These are phyloP conservation scores for Centaurea solstitialis DNA, from an alignment of 129 eudicot species.

Conservation along the genomic window DNA sequence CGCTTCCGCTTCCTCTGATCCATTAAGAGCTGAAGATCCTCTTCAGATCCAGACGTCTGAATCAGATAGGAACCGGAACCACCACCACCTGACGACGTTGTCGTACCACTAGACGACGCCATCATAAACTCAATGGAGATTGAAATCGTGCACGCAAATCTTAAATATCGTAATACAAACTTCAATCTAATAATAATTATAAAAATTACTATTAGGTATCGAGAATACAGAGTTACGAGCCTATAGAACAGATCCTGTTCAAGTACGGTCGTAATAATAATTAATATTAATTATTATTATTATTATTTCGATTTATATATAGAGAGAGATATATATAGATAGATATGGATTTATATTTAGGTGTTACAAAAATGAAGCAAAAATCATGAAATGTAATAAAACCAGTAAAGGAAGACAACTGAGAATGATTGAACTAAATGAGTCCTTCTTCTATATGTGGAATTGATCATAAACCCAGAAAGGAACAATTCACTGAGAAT, in stretches of 20 bases:
- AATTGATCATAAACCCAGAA: constrained; percentile 96
- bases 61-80: constrained; percentile 40
- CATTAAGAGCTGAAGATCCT: constrained; percentile 50
- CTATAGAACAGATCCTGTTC: too few species aligned
- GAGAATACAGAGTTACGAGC: too few species aligned
- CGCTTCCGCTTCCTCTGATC: constrained; percentile 77
- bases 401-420: constrained; percentile 99
- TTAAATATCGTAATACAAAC: constrained; percentile 16
- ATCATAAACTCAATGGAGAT: constrained; percentile 15
- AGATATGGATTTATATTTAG: too few species aligned
- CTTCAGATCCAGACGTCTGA: constrained; percentile 68
- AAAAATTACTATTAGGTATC: too few species aligned
- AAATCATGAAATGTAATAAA: constrained; percentile 76
- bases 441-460: constrained; percentile 89
- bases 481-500: constrained; percentile 83
- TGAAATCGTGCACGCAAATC: constrained; percentile 6
- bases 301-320: not conserved
- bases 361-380: not conserved
- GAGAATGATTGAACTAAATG: constrained; percentile 97
- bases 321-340: not conserved
- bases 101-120: constrained; percentile 74
- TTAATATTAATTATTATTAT: not conserved
- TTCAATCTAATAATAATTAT: not conserved
- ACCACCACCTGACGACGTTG: constrained; percentile 7
- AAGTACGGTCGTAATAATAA: too few species aligned